Base-by-base conservation (phyloP, 768 basidiomycete species). In the Trametes cubensis region DNA sequence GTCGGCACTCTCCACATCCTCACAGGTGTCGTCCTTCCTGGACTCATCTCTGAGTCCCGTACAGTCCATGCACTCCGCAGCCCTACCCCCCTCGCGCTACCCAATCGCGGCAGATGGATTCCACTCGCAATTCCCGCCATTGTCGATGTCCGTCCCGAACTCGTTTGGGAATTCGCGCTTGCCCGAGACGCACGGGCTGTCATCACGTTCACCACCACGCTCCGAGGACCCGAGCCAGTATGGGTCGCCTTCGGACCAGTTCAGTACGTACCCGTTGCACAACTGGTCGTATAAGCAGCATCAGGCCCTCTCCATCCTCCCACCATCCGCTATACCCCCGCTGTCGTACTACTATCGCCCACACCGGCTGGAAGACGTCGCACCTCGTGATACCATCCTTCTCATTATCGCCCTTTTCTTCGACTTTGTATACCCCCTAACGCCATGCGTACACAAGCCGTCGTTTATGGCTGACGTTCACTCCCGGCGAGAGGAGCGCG, bases 381-480 rank as follows among this genome's bases (percentile, higher is more conserved):
- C 92, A 11, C 89, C 91, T 20, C 81, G 91, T 55, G 88, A 91
- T 60, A 89, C 88, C 6, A 87, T 95, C 50, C 84, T 85, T 42
- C 84, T 91, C 61, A 90, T 96, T 67, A 87, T 95, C 64, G 83
- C 88, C 41, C 83, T 95, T 14, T 97, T 94, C 78, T 96, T 95
- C 72, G 94, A 95, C 73, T 96, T 92, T 71, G 92, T 95, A 50
- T 94, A 94, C 74, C 90, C 92, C 10, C 81, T 96, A 34, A 95
- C 92, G 10, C 94, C 94, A 6, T 94, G 91, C 73, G 78, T 97
- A 46, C 95, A 97, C 77, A 90, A 90, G 70, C 92, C 92, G 26
- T 91, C 90, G 1, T 95, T 95, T 73, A 88, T 94, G 85, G 88
- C 90, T n/a, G 94, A 94, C 76, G 79, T 97, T 30, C 85, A 88